These are phyloP conservation scores for Rhodotorula sphaerocarpa DNA, from an alignment of 768 basidiomycete species.

Conservation along the genomic window DNA sequence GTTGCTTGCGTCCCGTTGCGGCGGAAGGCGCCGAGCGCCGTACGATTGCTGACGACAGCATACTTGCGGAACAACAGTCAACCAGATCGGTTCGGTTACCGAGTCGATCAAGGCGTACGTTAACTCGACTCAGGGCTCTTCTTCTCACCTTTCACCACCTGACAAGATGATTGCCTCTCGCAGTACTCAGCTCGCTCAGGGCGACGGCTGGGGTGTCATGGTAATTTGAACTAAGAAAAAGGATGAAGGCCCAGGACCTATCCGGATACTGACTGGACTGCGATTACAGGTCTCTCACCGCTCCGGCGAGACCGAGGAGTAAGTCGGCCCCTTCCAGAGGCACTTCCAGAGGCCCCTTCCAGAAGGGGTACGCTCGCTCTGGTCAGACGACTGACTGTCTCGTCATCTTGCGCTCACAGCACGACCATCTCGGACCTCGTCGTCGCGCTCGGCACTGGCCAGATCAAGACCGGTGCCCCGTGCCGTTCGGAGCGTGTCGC, in stretches of 20 bases:
- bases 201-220: constrained; percentile 98
- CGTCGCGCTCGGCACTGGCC: constrained; percentile 79
- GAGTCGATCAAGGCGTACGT: constrained; percentile 83
- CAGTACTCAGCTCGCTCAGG: constrained; percentile 79
- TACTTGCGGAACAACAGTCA: too few species aligned
- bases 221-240: too few species aligned
- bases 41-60: too few species aligned
- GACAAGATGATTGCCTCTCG: background rate
- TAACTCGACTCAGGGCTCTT: constrained; percentile 42
- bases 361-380: background rate
- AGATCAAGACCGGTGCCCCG: constrained; percentile 98
- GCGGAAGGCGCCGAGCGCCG: too few species aligned
- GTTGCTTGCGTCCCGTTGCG: too few species aligned
- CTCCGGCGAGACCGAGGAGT: constrained; percentile 81
- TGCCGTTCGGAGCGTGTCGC: constrained; percentile 93
- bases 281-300: constrained; percentile 71
- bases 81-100: constrained; percentile 91
- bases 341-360: background rate
- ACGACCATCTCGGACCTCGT: constrained; percentile 41
- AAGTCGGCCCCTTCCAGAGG: background rate
- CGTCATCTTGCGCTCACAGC: background rate
- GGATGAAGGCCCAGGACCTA: too few species aligned
- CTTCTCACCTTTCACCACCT: background rate
- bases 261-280: background rate
- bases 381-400: background rate